phyloP scores from a whole-genome alignment of 495 filamentous ascomycete species.

The Penicillium goetzii region DNA sequence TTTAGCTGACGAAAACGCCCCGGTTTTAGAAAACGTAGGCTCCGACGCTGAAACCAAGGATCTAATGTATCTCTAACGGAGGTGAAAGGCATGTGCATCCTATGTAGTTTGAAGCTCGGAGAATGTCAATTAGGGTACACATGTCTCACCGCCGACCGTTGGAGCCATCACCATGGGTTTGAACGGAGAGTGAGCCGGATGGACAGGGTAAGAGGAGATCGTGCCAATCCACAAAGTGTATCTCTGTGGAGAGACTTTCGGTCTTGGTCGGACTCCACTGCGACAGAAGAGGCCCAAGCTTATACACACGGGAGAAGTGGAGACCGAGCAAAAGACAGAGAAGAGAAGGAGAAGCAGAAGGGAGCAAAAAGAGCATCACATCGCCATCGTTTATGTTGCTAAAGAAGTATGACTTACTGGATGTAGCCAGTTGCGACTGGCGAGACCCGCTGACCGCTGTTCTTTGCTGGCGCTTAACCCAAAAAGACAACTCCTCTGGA shows the following conservation, averaged over 20 bases:
- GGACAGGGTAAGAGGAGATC: conserved; percentile 25
- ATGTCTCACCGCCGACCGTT: conserved; percentile 20
- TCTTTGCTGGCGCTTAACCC: conserved; percentile 12
- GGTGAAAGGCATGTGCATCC: background rate
- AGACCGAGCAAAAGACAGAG: conserved; percentile 3
- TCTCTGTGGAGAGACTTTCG: conserved; percentile 10
- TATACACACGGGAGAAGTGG: conserved; percentile 27
- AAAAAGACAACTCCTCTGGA: conserved; percentile 8
- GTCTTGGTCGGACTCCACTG: conserved; percentile 10
- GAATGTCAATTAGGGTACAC: background rate
- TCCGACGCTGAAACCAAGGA: background rate
- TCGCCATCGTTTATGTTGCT: background rate
- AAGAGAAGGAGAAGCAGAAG: background rate
- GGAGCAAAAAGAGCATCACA: background rate
- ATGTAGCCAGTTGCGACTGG: background rate
- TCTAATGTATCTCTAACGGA: background rate
- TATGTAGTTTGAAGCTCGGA: background rate
- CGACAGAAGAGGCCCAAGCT: conserved; percentile 29
- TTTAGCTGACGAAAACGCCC: background rate
- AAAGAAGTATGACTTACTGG: background rate
- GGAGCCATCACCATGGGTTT: conserved; percentile 14
- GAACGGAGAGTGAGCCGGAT: conserved; percentile 34
- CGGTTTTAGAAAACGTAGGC: background rate
- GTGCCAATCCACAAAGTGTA: conserved; percentile 24
- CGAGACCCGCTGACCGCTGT: conserved; percentile 27